These are phyloP conservation scores for Dryas octopetala DNA, from an alignment of 306 rosid genomes.

Conservation along the genomic window DNA sequence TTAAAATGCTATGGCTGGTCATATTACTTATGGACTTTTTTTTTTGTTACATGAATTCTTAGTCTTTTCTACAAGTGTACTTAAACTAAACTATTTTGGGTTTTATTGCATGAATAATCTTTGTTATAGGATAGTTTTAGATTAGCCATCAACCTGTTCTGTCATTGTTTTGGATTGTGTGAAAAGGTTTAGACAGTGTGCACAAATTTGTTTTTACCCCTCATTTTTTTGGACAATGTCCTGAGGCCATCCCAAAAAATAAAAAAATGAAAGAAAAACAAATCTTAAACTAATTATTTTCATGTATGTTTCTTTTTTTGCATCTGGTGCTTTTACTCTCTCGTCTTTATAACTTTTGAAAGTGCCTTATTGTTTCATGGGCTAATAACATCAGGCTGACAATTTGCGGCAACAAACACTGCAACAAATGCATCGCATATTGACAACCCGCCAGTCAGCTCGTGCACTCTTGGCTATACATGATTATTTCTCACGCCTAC, in stretches of 20 bases:
- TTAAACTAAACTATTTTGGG: neutral
- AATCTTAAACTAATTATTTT: neutral
- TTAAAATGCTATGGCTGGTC: neutral
- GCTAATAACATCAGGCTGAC: conserved; percentile 64
- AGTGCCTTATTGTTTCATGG: conserved; percentile 5
- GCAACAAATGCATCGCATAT: conserved; percentile 92
- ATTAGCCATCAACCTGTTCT: neutral
- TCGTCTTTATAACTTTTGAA: neutral
- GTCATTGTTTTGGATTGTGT: neutral
- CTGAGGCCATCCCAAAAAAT: neutral
- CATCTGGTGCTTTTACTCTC: neutral
- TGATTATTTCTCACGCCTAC: conserved; percentile 82
- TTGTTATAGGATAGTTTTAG: neutral
- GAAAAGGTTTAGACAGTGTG: neutral
- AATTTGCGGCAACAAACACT: conserved; percentile 93
- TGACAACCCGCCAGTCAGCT: conserved; percentile 95
- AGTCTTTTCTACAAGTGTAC: neutral
- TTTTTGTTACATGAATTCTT: neutral
- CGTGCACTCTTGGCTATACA: conserved; percentile 92
- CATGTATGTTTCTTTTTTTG: neutral
- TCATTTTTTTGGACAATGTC: neutral
- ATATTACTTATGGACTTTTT: neutral
- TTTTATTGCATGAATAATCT: neutral
- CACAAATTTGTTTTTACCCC: neutral
- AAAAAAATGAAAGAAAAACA: neutral